Base-by-base conservation (phyloP, 1,284 basidiomycete genomes). In the Dichomitus squalens region DNA sequence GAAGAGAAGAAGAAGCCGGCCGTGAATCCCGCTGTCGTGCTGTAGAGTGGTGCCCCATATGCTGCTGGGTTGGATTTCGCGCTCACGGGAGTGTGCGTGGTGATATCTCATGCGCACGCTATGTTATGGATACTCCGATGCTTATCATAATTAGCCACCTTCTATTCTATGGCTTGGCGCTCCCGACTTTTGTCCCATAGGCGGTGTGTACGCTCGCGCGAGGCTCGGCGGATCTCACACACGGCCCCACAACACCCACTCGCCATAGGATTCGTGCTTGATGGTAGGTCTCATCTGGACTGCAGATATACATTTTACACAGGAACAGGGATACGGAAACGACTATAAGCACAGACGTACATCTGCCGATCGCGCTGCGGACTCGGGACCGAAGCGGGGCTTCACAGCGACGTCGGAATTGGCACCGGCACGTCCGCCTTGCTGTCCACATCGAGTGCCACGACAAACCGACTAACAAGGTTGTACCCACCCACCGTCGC, bases 401-500 rank as follows among this genome's bases (percentile, higher is more conserved):
- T 14, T 48, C 25, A 49, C 35, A 50, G 9, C 39, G 25, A 14
- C 14, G 47, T 53, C 21, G 76, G 76, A 41, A 76, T 68, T 1
- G 75, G 77, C 6, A 79, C 76, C 7, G 68, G 60, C 11, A 72
- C 72, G 52, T 72, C 64, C 67, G 72, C 73, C 64, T 76, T 75
- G 33, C 65, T 72, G 61, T 78, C 75, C 23, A 78, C 73, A 58
- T 79, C 67, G 49, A 79, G 67, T 2, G 75, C 73, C 8, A 75
- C 71, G 7, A 76, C 65, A 52, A 80, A 74, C 50, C 78, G 66
- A 54, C 72, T 75, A 33, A 79, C 77, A 18, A 79, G 67, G 41
- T 73, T 75, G 56, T 80, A 79, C 27, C 72, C 69, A 21, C 72
- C 77, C 5, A 74, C 71, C 14, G 77, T 79, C 34, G 74, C 72